Evolutionary conservation across 2,329 filamentous ascomycete genomes (phyloP).

Genomic region (Didymella pomorum): DNA sequence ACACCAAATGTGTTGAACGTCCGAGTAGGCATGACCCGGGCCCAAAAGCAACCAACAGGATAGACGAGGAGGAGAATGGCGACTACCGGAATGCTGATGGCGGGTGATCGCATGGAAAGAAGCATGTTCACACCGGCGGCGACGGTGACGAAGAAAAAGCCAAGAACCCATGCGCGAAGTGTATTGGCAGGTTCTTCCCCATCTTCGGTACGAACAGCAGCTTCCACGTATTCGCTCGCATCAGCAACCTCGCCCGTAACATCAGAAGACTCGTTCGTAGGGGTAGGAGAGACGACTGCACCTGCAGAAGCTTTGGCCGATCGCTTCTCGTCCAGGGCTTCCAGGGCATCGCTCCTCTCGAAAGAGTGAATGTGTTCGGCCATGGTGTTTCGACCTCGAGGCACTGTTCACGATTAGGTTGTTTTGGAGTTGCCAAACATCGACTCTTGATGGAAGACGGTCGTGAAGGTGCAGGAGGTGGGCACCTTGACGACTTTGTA

Average conservation of each 20-base stretch:
- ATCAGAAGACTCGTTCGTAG: neutral
- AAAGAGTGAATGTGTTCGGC: constrained; percentile 6
- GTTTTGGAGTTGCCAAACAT: neutral
- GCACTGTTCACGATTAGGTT: neutral
- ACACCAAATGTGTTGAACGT: constrained; percentile 61
- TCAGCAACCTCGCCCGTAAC: neutral
- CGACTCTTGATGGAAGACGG: constrained; percentile 2
- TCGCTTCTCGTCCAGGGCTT: constrained; percentile 9
- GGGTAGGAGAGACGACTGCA: constrained; percentile 5
- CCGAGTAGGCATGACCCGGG: constrained; percentile 63
- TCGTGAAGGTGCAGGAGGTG: neutral
- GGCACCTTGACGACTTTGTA: neutral
- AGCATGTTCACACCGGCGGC: constrained; percentile 40
- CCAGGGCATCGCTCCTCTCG: constrained; percentile 4
- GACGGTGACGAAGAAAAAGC: constrained; percentile 36
- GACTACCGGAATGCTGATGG: constrained; percentile 39
- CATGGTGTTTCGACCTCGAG: neutral
- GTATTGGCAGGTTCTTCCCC: constrained; percentile 36
- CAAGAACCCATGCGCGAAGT: constrained; percentile 44
- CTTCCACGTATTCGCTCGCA: constrained; percentile 13
- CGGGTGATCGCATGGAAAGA: constrained; percentile 43
- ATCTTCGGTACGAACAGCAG: constrained; percentile 11
- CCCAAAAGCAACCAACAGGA: constrained; percentile 59
- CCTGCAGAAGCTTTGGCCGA: constrained; percentile 5
- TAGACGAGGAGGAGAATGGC: constrained; percentile 53